Conservation (phyloP, 371 early-diverging fungal genomes). For the Blakeslea trispora region DNA sequence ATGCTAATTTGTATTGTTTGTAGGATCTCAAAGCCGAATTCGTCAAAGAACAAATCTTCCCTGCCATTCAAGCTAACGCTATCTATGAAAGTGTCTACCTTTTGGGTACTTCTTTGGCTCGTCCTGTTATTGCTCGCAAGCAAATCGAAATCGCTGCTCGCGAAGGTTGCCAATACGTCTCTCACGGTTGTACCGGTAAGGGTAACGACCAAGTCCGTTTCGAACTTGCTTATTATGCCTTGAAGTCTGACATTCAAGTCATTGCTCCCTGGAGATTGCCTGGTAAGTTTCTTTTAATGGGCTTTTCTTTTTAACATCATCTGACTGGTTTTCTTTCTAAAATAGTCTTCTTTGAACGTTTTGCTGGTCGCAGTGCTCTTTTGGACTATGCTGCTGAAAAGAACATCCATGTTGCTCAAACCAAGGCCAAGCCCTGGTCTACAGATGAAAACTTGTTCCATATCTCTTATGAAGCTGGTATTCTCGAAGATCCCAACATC, state of each 20-base stretch:
- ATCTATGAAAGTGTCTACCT: conserved; percentile 95
- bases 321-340: no score
- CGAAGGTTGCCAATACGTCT: conserved; percentile 92
- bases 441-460: conserved; percentile 99
- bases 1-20: no score
- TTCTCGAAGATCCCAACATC: conserved; percentile 91
- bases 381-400: conserved; percentile 90
- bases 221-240: conserved; percentile 96
- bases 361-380: conserved; percentile 92
- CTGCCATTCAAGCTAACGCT: conserved; percentile 93
- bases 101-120: conserved; percentile 95
- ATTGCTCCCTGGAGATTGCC: conserved; percentile 96
- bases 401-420: conserved; percentile 94
- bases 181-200: conserved; percentile 99
- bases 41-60: conserved; percentile 91
- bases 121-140: conserved; percentile 90
- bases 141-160: conserved; percentile 91
- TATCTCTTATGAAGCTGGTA: conserved; percentile 97
- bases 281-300: conserved; percentile 67
- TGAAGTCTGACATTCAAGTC: conserved; percentile 90
- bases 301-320: no score
- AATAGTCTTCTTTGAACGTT: conserved; percentile 90
- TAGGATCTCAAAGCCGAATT: conserved; percentile 91
- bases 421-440: conserved; percentile 96
- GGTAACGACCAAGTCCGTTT: conserved; percentile 99